Conservation (phyloP, 345 rosid genomes). For the Alliaria petiolata region DNA sequence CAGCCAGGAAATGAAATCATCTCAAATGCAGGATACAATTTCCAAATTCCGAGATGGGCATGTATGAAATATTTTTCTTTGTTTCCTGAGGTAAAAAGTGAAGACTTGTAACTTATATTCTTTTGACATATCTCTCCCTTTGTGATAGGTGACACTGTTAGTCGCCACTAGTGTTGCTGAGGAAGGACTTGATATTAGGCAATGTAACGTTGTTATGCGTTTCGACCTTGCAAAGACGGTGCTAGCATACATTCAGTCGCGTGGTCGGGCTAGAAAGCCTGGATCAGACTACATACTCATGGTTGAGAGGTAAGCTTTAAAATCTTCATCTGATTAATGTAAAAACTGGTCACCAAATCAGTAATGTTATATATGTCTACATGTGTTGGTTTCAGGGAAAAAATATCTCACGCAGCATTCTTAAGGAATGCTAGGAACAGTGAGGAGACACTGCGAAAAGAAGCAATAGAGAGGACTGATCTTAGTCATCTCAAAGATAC, state of each 20-base stretch:
- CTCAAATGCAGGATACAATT: conserved; percentile 95
- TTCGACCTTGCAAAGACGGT: conserved; percentile 99
- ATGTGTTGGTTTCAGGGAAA: conserved; percentile 50
- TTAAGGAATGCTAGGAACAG: conserved; percentile 93
- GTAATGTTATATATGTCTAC: neutral
- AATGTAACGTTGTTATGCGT: conserved; percentile 97
- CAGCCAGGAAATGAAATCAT: conserved; percentile 91
- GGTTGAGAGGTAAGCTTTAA: conserved; percentile 99
- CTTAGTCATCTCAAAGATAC: conserved; percentile 90
- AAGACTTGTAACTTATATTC: neutral
- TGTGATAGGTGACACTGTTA: conserved; percentile 70
- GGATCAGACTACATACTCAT: conserved; percentile 98
- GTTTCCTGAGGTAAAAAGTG: neutral
- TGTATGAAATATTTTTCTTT: conserved; percentile 38
- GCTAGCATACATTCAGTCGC: conserved; percentile 94
- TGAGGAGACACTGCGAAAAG: conserved; percentile 95
- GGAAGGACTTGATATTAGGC: conserved; percentile 99
- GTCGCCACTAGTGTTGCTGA: conserved; percentile 99
- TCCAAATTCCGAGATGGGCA: conserved; percentile 94
- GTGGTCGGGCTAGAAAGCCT: conserved; percentile 99
- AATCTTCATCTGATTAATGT: too few species aligned
- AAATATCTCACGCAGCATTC: conserved; percentile 83
- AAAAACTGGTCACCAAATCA: too few species aligned
- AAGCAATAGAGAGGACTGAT: conserved; percentile 97
- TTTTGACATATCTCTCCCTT: neutral